Evolutionary conservation across 2,329 filamentous ascomycete species (phyloP).

Genomic region (Cadophora luteo-olivacea): DNA sequence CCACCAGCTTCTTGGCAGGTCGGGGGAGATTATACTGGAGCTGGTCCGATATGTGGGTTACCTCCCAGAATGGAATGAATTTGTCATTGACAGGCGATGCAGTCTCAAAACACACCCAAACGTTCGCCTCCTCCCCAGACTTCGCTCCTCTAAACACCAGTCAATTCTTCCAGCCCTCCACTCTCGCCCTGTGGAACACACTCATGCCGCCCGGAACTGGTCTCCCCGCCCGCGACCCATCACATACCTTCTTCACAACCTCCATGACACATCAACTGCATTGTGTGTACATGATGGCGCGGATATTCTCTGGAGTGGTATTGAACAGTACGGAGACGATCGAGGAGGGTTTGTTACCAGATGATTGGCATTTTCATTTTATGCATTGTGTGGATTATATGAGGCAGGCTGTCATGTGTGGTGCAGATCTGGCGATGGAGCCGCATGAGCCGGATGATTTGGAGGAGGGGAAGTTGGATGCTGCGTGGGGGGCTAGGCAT

Average conservation of each 20-base stretch:
- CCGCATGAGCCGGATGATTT: conserved; percentile 17
- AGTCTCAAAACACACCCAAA: not conserved
- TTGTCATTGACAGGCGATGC: not conserved
- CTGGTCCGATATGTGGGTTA: conserved; percentile 3
- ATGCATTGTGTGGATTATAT: conserved; percentile 19
- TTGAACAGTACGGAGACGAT: not conserved
- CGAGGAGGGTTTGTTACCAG: not conserved
- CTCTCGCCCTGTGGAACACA: conserved; percentile 4
- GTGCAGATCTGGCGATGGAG: conserved; percentile 7
- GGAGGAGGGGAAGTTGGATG: conserved; percentile 4
- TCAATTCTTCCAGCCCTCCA: conserved; percentile 5
- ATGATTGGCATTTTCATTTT: conserved; percentile 14
- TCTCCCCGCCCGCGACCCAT: not conserved
- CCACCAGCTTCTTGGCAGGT: not conserved
- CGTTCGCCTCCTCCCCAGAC: not conserved
- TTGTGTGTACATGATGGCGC: conserved; percentile 17
- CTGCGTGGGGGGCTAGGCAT: conserved; percentile 12
- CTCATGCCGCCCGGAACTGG: not conserved
- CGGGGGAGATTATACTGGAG: conserved; percentile 11
- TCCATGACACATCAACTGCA: conserved; percentile 16
- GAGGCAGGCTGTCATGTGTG: conserved; percentile 13
- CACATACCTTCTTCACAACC: conserved; percentile 5
- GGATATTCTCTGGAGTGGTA: conserved; percentile 8
- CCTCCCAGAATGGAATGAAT: not conserved
- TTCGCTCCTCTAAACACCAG: conserved; percentile 1